phyloP scores from a whole-genome alignment of 1,284 basidiomycete genomes.

The Sanghuangporus weigelae region DNA sequence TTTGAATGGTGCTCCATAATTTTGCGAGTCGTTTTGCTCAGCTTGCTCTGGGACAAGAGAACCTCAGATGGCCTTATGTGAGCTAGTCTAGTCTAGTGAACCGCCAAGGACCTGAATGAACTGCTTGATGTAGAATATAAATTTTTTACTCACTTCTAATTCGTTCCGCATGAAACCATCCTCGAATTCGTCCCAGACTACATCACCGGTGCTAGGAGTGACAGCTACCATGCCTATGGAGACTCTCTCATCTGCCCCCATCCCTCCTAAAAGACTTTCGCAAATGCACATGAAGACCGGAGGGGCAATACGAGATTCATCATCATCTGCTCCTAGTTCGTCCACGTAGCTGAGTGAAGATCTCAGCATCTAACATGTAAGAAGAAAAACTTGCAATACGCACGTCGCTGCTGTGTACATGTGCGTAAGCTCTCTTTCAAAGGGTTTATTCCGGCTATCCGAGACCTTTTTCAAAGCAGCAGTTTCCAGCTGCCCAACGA shows the following conservation, averaged over 20 bases:
- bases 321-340: slow-evolving; percentile 63
- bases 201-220: slow-evolving; percentile 83
- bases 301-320: slow-evolving; percentile 43
- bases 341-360: slow-evolving; percentile 61
- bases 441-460: slow-evolving; percentile 78
- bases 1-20: slow-evolving; percentile 68
- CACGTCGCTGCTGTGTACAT: slow-evolving; percentile 89
- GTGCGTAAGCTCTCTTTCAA: slow-evolving; percentile 76
- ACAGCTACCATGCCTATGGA: slow-evolving; percentile 75
- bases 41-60: slow-evolving; percentile 53
- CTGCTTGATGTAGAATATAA: background rate
- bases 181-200: slow-evolving; percentile 88
- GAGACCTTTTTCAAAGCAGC: slow-evolving; percentile 92
- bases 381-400: slow-evolving; percentile 29
- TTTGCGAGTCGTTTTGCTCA: slow-evolving; percentile 76
- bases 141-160: slow-evolving; percentile 53
- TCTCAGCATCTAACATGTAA: background rate
- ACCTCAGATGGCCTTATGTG: slow-evolving; percentile 85
- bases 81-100: slow-evolving; percentile 66
- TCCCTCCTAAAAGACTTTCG: slow-evolving; percentile 53
- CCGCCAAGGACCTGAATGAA: background rate
- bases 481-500: slow-evolving; percentile 91
- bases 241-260: slow-evolving; percentile 52
- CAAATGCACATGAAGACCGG: slow-evolving; percentile 69
- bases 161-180: slow-evolving; percentile 79